Evolutionary conservation across 1,139 yeast species (phyloP).

Genomic region (Yamadazyma epiphylla): DNA sequence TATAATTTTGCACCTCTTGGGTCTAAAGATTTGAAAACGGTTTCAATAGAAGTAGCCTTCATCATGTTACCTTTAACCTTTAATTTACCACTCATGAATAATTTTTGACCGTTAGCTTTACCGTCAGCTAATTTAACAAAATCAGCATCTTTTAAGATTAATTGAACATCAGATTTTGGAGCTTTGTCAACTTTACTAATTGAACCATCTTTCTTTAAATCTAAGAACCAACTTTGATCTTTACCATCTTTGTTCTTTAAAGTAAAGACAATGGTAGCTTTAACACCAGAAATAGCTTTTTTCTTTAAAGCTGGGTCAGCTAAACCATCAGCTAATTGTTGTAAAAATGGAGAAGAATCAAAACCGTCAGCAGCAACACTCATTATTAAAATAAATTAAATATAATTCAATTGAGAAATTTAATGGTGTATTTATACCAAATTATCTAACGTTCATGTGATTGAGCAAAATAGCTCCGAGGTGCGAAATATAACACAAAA

Average conservation of each 20-base stretch:
- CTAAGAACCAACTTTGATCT: slow-evolving; percentile 66
- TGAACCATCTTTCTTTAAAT: slow-evolving; percentile 62
- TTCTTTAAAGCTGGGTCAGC: slow-evolving; percentile 34
- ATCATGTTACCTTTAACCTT: slow-evolving; percentile 86
- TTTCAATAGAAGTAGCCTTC: slow-evolving; percentile 81
- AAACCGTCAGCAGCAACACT: slow-evolving; percentile 45
- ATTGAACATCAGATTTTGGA: slow-evolving; percentile 62
- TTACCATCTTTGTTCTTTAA: slow-evolving; percentile 66
- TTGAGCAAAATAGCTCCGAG: too few relatives aligned
- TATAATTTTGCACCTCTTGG: slow-evolving; percentile 51
- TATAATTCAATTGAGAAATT: too few relatives aligned
- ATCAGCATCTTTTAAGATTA: slow-evolving; percentile 60
- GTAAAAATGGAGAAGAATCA: slow-evolving; percentile 45
- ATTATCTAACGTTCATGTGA: too few relatives aligned
- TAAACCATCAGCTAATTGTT: slow-evolving; percentile 39
- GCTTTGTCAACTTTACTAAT: slow-evolving; percentile 47
- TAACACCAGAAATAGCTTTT: slow-evolving; percentile 49
- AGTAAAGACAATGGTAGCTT: slow-evolving; percentile 64
- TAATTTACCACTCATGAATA: slow-evolving; percentile 79
- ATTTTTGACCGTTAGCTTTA: slow-evolving; percentile 79
- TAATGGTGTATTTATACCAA: too few relatives aligned
- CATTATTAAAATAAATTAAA: too few relatives aligned
- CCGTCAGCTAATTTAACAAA: slow-evolving; percentile 70
- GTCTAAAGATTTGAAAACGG: slow-evolving; percentile 64
- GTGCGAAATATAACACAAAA: too few relatives aligned